phyloP scores from a whole-genome alignment of 2,329 filamentous ascomycete genomes.

The Aspergillus flavus region DNA sequence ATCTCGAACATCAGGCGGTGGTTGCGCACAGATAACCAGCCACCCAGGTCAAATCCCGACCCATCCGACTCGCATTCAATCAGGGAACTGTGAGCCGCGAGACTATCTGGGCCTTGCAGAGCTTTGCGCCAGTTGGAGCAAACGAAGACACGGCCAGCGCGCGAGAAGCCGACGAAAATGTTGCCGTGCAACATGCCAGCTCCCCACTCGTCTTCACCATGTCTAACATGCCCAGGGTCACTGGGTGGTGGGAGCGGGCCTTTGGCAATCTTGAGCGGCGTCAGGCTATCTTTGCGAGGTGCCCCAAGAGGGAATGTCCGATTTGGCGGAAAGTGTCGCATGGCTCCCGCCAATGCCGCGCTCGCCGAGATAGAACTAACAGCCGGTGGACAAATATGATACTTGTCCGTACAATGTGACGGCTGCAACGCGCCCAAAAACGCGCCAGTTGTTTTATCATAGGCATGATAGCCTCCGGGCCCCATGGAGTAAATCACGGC shows the following conservation, averaged over 20 bases:
- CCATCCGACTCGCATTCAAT: slow-evolving; percentile 48
- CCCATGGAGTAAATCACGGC: slow-evolving; percentile 51
- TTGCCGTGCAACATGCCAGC: slow-evolving; percentile 48
- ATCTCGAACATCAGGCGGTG: slow-evolving; percentile 50
- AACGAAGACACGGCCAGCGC: slow-evolving; percentile 47
- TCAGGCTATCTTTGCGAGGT: slow-evolving; percentile 29
- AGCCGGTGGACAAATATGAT: slow-evolving; percentile 38
- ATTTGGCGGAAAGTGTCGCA: slow-evolving; percentile 25
- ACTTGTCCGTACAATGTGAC: slow-evolving; percentile 32
- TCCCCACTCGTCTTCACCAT: slow-evolving; percentile 50
- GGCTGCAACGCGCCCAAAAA: slow-evolving; percentile 44
- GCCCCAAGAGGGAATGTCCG: slow-evolving; percentile 20
- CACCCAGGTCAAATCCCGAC: slow-evolving; percentile 48
- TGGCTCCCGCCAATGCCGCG: slow-evolving; percentile 22
- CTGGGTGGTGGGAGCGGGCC: slow-evolving; percentile 29
- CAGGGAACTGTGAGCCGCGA: slow-evolving; percentile 33
- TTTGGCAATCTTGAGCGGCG: slow-evolving; percentile 29
- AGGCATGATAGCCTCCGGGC: slow-evolving; percentile 44
- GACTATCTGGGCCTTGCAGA: slow-evolving; percentile 29
- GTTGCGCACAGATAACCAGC: slow-evolving; percentile 49
- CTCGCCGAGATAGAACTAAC: slow-evolving; percentile 16
- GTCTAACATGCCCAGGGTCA: slow-evolving; percentile 28
- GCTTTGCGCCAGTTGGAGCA: slow-evolving; percentile 48
- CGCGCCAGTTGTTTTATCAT: slow-evolving; percentile 43
- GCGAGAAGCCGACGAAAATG: slow-evolving; percentile 49